Conservation (phyloP, 345 rosid genomes). For the Gossypium sturtianum region DNA sequence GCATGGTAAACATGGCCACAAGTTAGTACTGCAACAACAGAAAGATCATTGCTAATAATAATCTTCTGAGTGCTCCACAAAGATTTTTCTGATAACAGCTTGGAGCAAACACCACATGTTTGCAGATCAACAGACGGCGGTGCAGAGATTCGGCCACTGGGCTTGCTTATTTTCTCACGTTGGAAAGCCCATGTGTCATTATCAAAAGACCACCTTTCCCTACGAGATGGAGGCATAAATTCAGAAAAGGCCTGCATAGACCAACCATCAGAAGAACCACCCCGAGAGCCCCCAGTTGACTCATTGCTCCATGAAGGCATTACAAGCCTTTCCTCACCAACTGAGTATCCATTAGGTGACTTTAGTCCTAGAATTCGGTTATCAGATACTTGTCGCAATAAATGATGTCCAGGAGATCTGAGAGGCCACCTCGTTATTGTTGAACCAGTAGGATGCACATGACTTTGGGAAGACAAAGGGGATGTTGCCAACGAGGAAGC, state of each 20-base stretch:
- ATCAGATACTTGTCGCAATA: slow-evolving; percentile 38
- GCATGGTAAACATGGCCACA: slow-evolving; percentile 99
- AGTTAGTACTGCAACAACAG: slow-evolving; percentile 66
- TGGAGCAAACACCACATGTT: slow-evolving; percentile 85
- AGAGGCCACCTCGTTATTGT: slow-evolving; percentile 34
- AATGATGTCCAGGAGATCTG: slow-evolving; percentile 35
- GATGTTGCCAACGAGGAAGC: slow-evolving; percentile 52
- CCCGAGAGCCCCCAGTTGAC: slow-evolving; percentile 43
- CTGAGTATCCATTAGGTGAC: slow-evolving; percentile 35
- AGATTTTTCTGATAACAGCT: slow-evolving; percentile 69
- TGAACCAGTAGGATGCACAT: slow-evolving; percentile 39
- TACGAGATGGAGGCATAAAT: slow-evolving; percentile 57
- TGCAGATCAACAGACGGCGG: slow-evolving; percentile 47
- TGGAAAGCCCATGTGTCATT: slow-evolving; percentile 43
- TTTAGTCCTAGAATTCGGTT: slow-evolving; percentile 30
- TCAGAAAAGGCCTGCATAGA: slow-evolving; percentile 82
- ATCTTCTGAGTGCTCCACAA: slow-evolving; percentile 78
- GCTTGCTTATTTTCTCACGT: slow-evolving; percentile 43
- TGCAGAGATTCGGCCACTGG: slow-evolving; percentile 33
- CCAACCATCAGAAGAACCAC: slow-evolving; percentile 80
- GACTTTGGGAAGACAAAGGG: slow-evolving; percentile 48
- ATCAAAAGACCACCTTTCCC: slow-evolving; percentile 59
- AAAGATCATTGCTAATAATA: slow-evolving; percentile 48
- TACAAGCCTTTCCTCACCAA: slow-evolving; percentile 37
- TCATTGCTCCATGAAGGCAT: slow-evolving; percentile 55